Conservation (phyloP, 2,329 filamentous ascomycete species). For the Xylariales sp. region DNA sequence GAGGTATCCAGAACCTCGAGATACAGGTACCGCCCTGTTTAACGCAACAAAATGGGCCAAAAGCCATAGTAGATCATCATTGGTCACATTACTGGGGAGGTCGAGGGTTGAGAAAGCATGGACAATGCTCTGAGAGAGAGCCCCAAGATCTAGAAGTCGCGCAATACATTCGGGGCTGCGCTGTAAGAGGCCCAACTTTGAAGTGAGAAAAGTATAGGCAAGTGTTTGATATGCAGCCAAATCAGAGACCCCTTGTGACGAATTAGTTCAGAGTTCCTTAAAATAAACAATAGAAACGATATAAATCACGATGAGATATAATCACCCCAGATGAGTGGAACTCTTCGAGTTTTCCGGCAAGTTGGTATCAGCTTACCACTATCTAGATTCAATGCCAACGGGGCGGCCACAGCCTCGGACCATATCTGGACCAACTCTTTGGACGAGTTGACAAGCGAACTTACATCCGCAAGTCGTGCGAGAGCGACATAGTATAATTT, state of each 20-base stretch:
- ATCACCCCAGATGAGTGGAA: not conserved
- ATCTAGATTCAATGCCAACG: slow-evolving; percentile 35
- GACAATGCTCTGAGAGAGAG: slow-evolving; percentile 58
- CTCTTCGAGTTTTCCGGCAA: not conserved
- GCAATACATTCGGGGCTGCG: slow-evolving; percentile 53
- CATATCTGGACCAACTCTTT: slow-evolving; percentile 38
- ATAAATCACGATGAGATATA: not conserved
- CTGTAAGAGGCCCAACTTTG: slow-evolving; percentile 56
- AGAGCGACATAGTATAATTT: slow-evolving; percentile 56
- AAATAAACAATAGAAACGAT: not conserved
- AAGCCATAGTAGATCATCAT: slow-evolving; percentile 68
- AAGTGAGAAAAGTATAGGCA: slow-evolving; percentile 48
- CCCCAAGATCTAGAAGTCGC: slow-evolving; percentile 53
- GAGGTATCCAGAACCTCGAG: slow-evolving; percentile 54
- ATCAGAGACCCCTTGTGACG: slow-evolving; percentile 24
- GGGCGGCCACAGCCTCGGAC: slow-evolving; percentile 42
- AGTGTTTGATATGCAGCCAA: slow-evolving; percentile 45
- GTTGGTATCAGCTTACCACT: slow-evolving; percentile 41
- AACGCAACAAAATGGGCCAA: slow-evolving; percentile 75
- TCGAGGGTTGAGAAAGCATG: slow-evolving; percentile 48
- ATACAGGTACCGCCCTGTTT: slow-evolving; percentile 52
- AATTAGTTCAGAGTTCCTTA: slow-evolving; percentile 20
- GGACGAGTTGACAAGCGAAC: slow-evolving; percentile 36
- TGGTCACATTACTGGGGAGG: slow-evolving; percentile 45
- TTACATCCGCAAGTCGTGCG: slow-evolving; percentile 51